These are phyloP conservation scores for Fusarium sp. DNA, from an alignment of 2,329 filamentous ascomycete genomes.

Conservation along the genomic window DNA sequence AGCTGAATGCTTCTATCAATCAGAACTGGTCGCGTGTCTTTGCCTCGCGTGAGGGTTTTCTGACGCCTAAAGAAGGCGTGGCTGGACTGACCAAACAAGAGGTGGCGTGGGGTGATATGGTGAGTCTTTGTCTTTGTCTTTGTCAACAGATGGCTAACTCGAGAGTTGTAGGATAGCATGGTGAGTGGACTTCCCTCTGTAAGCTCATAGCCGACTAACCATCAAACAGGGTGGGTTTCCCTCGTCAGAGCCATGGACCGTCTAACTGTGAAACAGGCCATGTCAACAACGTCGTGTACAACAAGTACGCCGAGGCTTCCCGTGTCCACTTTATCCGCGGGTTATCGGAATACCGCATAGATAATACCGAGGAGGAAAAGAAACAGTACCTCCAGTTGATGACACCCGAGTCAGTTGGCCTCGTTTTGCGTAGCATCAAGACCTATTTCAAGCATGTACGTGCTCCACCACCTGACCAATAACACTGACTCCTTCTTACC, in stretches of 20 bases:
- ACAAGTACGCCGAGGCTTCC: conserved; percentile 81
- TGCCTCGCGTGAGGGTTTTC: conserved; percentile 77
- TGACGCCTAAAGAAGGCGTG: conserved; percentile 63
- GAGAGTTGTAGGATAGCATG: conserved; percentile 57
- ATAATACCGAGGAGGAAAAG: conserved; percentile 42
- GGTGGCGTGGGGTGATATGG: conserved; percentile 88
- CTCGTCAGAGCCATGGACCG: background rate
- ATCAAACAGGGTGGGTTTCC: conserved; percentile 9
- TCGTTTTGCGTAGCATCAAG: conserved; percentile 81
- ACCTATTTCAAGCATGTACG: conserved; percentile 88
- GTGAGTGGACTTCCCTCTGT: conserved; percentile 49
- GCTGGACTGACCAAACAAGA: conserved; percentile 69
- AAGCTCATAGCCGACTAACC: background rate
- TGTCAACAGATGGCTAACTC: background rate
- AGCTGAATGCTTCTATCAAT: background rate
- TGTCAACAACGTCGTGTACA: conserved; percentile 87
- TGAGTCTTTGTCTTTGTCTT: conserved; percentile 51
- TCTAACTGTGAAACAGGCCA: conserved; percentile 56
- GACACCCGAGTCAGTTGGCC: conserved; percentile 69
- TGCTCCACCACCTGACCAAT: conserved; percentile 18
- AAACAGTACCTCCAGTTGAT: conserved; percentile 55
- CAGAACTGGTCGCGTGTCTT: conserved; percentile 73
- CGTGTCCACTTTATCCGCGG: conserved; percentile 74
- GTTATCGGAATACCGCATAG: conserved; percentile 54
- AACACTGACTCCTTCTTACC: background rate